Base-by-base conservation (phyloP, 1,284 basidiomycete genomes). In the Gymnopus androsaceus region DNA sequence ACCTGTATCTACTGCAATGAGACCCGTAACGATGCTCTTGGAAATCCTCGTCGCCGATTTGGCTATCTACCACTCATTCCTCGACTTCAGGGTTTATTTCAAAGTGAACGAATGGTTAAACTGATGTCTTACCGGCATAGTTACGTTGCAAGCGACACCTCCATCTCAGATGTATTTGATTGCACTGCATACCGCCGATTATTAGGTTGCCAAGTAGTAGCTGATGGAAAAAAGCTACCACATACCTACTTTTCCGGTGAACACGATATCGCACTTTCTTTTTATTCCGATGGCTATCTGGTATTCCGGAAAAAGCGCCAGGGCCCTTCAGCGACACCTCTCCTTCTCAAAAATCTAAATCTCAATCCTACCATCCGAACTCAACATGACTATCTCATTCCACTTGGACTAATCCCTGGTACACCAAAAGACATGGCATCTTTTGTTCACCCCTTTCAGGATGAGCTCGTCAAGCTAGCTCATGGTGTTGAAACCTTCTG, bases 31-130 rank as follows among this genome's bases (percentile, higher is more conserved):
- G 21, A 42, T 21, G 2, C n/a, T 9, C 33, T 30, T 37, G 52
- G 63, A 23, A 38, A 64, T n/a, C 46, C 69, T 7, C 38, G 51
- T 3, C 41, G 45, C 7, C 19, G 54, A n/a, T 73, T 68, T 44
- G 19, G 12, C 4, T 75, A 75, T 55, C 37, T 75, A 25, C 70
- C 70, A 1, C 23, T 76, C 2, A 71, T 72, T 46, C 71, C 72
- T 7, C 67, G 61, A 3, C 62, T 75, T 7, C 60, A 64, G 45
- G 66, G 59, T 2, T 63, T 63, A 17, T 72, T 66, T 37, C 47
- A 59, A 28, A 66, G 59, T 45, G 7, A 14, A 9, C n/a, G 56
- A 1, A 63, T 62, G 46, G 55, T 63, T 9, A 34, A 64, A 3
- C 27, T 55, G 1, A 57, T 71, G 19, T 44, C 34, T 1, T 72